A percentile compares a stretch with the other conserved stretches of the same genome.
phyloP scores from a whole-genome alignment of 129 eudicot species.

The Rutidosis leptorrhynchoides region DNA sequence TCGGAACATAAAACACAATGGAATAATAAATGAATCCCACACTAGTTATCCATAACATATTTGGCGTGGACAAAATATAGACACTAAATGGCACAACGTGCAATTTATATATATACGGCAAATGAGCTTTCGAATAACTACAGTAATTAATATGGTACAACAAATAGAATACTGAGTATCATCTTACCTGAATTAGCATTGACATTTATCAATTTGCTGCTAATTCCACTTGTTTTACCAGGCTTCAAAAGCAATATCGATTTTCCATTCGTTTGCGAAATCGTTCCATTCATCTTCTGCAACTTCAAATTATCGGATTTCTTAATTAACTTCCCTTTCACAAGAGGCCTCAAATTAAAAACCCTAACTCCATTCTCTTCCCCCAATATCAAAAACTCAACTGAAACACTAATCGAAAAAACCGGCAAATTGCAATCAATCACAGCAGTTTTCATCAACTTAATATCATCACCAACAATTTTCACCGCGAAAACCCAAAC shows the following conservation, averaged over 20 bases:
- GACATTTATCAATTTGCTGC: conserved; percentile 10
- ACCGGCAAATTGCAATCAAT: conserved; percentile 65
- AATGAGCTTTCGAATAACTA: background rate
- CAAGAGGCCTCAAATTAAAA: conserved; percentile 54
- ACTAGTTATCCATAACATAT: background rate
- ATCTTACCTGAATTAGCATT: conserved; percentile 46
- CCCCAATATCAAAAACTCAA: conserved; percentile 74
- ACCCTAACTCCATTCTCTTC: conserved; percentile 80
- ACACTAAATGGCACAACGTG: background rate
- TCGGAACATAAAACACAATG: background rate
- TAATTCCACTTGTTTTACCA: conserved; percentile 23
- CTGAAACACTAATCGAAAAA: conserved; percentile 46
- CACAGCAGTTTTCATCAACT: conserved; percentile 73
- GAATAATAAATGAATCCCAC: background rate
- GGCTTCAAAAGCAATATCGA: conserved; percentile 23
- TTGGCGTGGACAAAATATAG: background rate
- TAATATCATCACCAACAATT: conserved; percentile 45
- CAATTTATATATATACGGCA: background rate
- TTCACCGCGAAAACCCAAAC: conserved; percentile 72
- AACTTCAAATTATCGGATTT: conserved; percentile 21
- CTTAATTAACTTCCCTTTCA: conserved; percentile 46
- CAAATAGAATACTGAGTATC: background rate
- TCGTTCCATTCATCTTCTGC: conserved; percentile 43
- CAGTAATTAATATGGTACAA: background rate
- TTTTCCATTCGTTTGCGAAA: conserved; percentile 28